These are phyloP conservation scores for Austropuccinia psidii DNA, from an alignment of 1,284 basidiomycete species.

Conservation along the genomic window DNA sequence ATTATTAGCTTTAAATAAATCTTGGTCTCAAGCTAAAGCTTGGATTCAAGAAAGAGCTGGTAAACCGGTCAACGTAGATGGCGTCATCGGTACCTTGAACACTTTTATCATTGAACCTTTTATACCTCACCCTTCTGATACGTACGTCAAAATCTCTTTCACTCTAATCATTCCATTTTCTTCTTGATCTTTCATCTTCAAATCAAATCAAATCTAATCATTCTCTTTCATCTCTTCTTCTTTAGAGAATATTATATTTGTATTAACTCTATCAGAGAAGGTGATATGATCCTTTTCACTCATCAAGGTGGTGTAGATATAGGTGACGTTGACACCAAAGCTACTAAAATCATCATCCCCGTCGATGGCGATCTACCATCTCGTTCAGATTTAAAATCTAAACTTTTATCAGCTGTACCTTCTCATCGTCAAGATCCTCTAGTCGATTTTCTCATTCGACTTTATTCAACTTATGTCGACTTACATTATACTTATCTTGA, in stretches of 20 bases:
- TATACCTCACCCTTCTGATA: constrained; percentile 84
- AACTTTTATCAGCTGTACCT: constrained; percentile 71
- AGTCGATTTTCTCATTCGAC: constrained; percentile 84
- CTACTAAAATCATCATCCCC: constrained; percentile 66
- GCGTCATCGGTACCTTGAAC: constrained; percentile 85
- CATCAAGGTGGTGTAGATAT: constrained; percentile 98
- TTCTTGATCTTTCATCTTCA: background rate
- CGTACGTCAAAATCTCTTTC: constrained; percentile 45
- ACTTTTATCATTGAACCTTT: constrained; percentile 99
- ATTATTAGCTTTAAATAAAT: constrained; percentile 85
- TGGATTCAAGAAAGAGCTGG: constrained; percentile 89
- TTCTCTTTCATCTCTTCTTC: background rate
- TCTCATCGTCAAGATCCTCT: constrained; percentile 65
- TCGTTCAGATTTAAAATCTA: constrained; percentile 64
- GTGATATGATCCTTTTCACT: constrained; percentile 95
- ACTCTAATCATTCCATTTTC: background rate
- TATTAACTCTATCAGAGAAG: constrained; percentile 90
- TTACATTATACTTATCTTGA: constrained; percentile 98
- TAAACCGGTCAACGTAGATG: constrained; percentile 91
- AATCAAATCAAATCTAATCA: background rate
- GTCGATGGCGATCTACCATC: constrained; percentile 59
- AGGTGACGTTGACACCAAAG: constrained; percentile 97
- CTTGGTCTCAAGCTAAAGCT: constrained; percentile 59
- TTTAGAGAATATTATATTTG: constrained; percentile 85
- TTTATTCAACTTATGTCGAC: constrained; percentile 96